A percentile compares a stretch with the other conserved stretches of the same genome.
phyloP scores from a whole-genome alignment of 148 eudicot genomes.

The Limonium bicolor region DNA sequence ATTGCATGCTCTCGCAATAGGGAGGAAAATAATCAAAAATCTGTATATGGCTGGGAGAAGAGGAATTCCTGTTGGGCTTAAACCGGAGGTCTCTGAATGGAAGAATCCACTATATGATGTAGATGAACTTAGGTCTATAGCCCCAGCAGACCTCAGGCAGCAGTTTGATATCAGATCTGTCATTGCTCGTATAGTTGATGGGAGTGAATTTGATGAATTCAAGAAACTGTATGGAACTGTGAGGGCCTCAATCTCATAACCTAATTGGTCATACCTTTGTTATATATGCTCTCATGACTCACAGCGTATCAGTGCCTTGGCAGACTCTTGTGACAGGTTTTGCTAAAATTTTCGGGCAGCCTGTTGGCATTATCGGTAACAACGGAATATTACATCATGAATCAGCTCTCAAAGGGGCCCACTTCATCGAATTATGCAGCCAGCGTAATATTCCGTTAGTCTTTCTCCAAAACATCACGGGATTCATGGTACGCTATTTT shows the following conservation, averaged over 20 bases:
- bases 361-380: conserved; percentile 94
- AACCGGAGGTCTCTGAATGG: conserved; percentile 22
- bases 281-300: not conserved
- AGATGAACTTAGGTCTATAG: conserved; percentile 74
- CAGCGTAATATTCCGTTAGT: conserved; percentile 93
- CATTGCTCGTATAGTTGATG: conserved; percentile 88
- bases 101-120: conserved; percentile 79
- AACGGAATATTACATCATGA: conserved; percentile 81
- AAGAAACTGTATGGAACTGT: conserved; percentile 99
- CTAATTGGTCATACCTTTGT: conserved; percentile 1
- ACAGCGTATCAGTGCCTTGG: conserved; percentile 6
- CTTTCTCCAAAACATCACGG: conserved; percentile 95
- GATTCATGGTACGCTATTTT: conserved; percentile 66
- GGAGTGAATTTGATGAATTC: conserved; percentile 99
- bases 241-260: conserved; percentile 29
- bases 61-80: conserved; percentile 13
- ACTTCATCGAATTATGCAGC: conserved; percentile 85
- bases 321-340: conserved; percentile 98
- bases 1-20: conserved; percentile 84
- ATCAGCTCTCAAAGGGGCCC: conserved; percentile 97
- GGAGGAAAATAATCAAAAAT: conserved; percentile 84
- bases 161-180: conserved; percentile 80
- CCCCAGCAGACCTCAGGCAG: conserved; percentile 90
- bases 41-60: conserved; percentile 65
- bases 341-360: conserved; percentile 77